Conservation (phyloP, 2,329 filamentous ascomycete genomes). For the Trichoderma harzianum region DNA sequence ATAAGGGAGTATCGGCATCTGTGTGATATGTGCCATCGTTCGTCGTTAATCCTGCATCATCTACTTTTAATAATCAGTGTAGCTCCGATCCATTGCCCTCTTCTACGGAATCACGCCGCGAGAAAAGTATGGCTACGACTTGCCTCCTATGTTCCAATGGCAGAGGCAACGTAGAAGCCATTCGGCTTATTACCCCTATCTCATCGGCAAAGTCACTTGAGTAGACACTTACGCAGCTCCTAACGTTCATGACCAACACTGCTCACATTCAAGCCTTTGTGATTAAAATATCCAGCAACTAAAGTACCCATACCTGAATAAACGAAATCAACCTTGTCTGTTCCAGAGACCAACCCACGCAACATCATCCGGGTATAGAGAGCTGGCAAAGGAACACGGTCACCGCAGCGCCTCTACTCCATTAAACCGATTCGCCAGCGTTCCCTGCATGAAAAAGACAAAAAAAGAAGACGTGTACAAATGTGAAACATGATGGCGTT, state of each 20-base stretch:
- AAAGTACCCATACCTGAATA: neutral
- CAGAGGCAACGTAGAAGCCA: neutral
- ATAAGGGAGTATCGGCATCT: neutral
- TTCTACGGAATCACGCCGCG: neutral
- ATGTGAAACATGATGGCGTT: neutral
- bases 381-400: neutral
- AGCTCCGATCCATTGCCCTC: neutral
- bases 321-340: neutral
- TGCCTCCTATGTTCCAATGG: neutral
- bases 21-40: neutral
- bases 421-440: neutral
- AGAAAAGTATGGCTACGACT: neutral
- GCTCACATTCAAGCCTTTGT: neutral
- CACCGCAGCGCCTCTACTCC: constrained; percentile 2
- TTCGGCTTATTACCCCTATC: neutral
- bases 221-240: neutral
- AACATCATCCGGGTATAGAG: neutral
- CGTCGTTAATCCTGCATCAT: neutral
- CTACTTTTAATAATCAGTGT: neutral
- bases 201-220: neutral
- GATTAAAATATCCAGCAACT: neutral
- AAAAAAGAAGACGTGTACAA: neutral
- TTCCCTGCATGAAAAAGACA: neutral
- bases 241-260: neutral
- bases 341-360: neutral